A percentile compares a stretch with the other conserved stretches of the same genome.
These are phyloP conservation scores for Candida insectorum DNA, from an alignment of 805 yeast species.

Conservation along the genomic window DNA sequence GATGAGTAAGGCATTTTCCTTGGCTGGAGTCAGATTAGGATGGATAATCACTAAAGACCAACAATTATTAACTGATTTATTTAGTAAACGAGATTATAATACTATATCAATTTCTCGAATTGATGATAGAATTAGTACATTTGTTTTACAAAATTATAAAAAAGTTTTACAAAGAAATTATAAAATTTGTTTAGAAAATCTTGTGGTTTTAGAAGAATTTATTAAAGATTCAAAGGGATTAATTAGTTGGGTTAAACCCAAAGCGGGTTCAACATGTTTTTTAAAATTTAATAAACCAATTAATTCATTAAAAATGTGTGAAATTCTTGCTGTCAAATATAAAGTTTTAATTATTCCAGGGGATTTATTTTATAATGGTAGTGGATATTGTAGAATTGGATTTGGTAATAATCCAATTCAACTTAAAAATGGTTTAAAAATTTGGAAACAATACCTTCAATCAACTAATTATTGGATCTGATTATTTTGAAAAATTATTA, in stretches of 20 bases:
- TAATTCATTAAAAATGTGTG: constrained; percentile 29
- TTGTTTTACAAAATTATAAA: constrained; percentile 35
- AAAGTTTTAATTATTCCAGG: constrained; percentile 47
- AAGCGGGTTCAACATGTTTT: constrained; percentile 48
- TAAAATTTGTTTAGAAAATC: constrained; percentile 35
- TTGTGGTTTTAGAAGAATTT: constrained; percentile 31
- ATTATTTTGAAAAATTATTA: constrained; percentile 9
- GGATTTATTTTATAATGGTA: constrained; percentile 37
- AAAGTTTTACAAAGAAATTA: constrained; percentile 37
- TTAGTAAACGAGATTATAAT: constrained; percentile 46
- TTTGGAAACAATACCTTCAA: constrained; percentile 12
- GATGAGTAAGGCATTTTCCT: constrained; percentile 51
- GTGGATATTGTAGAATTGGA: constrained; percentile 46
- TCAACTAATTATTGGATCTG: neutral
- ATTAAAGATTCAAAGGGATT: constrained; percentile 26
- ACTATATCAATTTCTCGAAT: constrained; percentile 46
- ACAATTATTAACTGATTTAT: constrained; percentile 26
- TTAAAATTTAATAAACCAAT: constrained; percentile 23
- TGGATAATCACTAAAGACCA: constrained; percentile 44
- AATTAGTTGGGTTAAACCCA: constrained; percentile 41
- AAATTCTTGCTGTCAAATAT: constrained; percentile 31
- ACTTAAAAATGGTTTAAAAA: constrained; percentile 30
- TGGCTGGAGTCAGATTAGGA: constrained; percentile 53
- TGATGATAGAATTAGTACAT: constrained; percentile 45
- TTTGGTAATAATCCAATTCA: constrained; percentile 41